phyloP scores from a whole-genome alignment of 75 land plant genomes.

The Larix kaempferi region DNA sequence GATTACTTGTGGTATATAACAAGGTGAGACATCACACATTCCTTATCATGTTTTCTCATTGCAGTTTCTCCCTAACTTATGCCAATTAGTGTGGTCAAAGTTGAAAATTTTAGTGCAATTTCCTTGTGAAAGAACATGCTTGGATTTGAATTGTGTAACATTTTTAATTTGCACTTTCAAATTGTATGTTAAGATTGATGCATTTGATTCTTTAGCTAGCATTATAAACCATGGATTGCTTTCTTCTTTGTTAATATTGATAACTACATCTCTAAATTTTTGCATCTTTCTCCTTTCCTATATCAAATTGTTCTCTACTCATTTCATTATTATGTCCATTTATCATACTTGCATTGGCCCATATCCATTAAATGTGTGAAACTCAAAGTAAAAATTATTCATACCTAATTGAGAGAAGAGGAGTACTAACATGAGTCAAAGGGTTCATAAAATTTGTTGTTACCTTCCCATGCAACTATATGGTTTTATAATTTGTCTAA shows the following conservation, averaged over 20 bases:
- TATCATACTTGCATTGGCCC: too few relatives aligned
- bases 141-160: neutral
- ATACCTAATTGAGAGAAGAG: too few relatives aligned
- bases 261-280: neutral
- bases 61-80: neutral
- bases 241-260: neutral
- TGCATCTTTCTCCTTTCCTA: neutral
- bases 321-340: too few relatives aligned
- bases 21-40: slow-evolving; percentile 46
- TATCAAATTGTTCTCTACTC: too few relatives aligned
- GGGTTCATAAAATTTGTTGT: too few relatives aligned
- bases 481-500: too few relatives aligned
- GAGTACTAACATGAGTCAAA: too few relatives aligned
- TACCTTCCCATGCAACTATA: too few relatives aligned
- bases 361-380: too few relatives aligned
- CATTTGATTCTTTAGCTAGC: neutral
- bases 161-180: neutral
- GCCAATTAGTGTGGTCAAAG: neutral
- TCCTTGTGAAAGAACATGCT: neutral
- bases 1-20: slow-evolving; percentile 87
- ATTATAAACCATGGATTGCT: neutral
- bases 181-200: neutral
- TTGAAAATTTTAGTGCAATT: neutral
- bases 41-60: neutral
- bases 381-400: too few relatives aligned